Base-by-base conservation (phyloP, 179 eudicot genomes). In the Patellifolia procumbens region DNA sequence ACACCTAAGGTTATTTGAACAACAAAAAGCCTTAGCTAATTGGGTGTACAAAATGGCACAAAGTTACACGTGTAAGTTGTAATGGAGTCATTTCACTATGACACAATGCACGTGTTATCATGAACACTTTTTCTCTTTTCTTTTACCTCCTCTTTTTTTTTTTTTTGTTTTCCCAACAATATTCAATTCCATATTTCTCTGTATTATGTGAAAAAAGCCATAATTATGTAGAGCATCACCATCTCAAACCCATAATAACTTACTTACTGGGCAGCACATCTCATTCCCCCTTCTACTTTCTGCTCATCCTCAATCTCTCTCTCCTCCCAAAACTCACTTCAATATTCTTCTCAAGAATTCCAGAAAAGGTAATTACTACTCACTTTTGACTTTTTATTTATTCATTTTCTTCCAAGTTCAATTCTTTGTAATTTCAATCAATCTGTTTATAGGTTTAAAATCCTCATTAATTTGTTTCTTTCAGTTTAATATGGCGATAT, bases 201-300 rank as follows among this genome's bases (percentile, higher is more conserved):
- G 58, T 16, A n/a, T 53, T 53, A 19, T 16, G 20, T 7, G 24
- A 53, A 53, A 53, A 53, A 53, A 39, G 45, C 58, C 4, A 53
- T 53, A n/a, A 6, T 53, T 53, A 5, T 53, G 24, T 2, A 53
- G 58, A 39, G 45, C n/a, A n/a, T n/a, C n/a, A n/a, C n/a, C 20
- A 22, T 1, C 8, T 1, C 26, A 42, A 74, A 52, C n/a, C 72
- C 29, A 68, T 29, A 16, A 32, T 42, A 26, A 46, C 68, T 45
- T 24, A n/a, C n/a, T n/a, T n/a, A n/a, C n/a, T n/a, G n/a, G 68
- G 59, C n/a, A 56, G 74, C 74, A 76, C 68, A 68, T 70, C 70
- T 45, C 48, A 48, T 66, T 37, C 51, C 28, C 15, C 59, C 56
- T 60, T 19, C 35, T 58, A 45, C 46, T 17, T 9, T 70, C 43